A percentile compares a stretch with the other conserved stretches of the same genome.
phyloP scores from a whole-genome alignment of 2,329 filamentous ascomycete species.

The Aspergillus nomiae region DNA sequence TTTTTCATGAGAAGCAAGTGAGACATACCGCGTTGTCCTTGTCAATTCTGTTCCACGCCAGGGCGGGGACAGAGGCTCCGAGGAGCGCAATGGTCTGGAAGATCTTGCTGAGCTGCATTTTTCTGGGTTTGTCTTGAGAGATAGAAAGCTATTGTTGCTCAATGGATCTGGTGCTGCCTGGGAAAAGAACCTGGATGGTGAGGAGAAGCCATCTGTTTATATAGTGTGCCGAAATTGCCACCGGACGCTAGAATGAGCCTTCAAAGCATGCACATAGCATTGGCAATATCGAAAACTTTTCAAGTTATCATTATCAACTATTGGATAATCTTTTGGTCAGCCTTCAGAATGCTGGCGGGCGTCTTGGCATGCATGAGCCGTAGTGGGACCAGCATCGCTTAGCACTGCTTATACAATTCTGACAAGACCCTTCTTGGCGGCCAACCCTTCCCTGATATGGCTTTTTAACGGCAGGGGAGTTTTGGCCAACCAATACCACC shows the following conservation, averaged over 20 bases:
- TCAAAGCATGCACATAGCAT: not conserved
- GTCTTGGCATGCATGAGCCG: not conserved
- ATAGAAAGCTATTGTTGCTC: not conserved
- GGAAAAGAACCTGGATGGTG: not conserved
- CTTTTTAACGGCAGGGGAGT: not conserved
- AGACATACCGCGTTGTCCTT: constrained; percentile 27
- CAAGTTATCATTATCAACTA: not conserved
- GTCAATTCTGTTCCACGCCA: constrained; percentile 30
- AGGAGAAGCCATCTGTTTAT: not conserved
- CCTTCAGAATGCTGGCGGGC: not conserved
- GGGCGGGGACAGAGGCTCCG: constrained; percentile 20
- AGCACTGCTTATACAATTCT: constrained; percentile 1
- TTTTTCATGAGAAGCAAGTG: not conserved
- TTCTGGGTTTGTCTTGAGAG: not conserved
- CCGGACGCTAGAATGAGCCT: not conserved
- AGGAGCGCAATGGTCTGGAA: constrained; percentile 31
- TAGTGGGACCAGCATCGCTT: not conserved
- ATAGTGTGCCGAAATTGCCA: not conserved
- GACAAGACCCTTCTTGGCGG: not conserved
- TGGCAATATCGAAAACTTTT: not conserved
- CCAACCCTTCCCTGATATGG: not conserved
- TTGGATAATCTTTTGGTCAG: constrained; percentile 5
- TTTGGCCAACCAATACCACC: not conserved
- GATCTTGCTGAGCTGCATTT: constrained; percentile 10
- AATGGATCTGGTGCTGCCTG: not conserved